A percentile compares a stretch with the other conserved stretches of the same genome.
Conservation (phyloP, 2,329 filamentous ascomycete species). For the Hypoxylon sp. region DNA sequence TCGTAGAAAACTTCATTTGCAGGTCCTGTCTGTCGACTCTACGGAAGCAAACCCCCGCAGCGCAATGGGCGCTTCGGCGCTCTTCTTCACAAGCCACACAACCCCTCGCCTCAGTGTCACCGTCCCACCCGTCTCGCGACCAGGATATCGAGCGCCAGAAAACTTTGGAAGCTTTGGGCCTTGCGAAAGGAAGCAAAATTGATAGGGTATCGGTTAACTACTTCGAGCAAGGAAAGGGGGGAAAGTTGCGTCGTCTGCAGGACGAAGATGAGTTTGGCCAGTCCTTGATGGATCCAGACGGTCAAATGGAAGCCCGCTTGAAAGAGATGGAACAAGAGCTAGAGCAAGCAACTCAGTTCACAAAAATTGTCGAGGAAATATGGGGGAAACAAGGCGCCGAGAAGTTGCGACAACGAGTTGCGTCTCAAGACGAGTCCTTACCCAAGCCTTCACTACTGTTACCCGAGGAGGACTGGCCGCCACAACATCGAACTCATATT, state of each 20-base stretch:
- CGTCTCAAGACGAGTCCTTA: conserved; percentile 32
- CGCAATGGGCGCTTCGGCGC: conserved; percentile 50
- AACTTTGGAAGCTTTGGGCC: conserved; percentile 50
- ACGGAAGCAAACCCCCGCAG: conserved; percentile 42
- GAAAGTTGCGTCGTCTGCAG: conserved; percentile 58
- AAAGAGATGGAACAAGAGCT: conserved; percentile 59
- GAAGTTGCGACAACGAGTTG: conserved; percentile 50
- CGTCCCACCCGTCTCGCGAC: conserved; percentile 42
- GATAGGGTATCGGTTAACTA: conserved; percentile 58
- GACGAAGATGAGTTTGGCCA: conserved; percentile 60
- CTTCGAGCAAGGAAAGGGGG: conserved; percentile 64
- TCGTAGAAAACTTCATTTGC: conserved; percentile 54
- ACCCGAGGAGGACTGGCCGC: conserved; percentile 36
- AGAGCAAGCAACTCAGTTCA: conserved; percentile 46
- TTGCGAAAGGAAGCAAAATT: conserved; percentile 47
- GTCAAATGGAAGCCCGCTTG: conserved; percentile 57
- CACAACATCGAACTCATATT: conserved; percentile 41
- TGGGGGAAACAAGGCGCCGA: conserved; percentile 53
- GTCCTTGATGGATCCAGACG: conserved; percentile 57
- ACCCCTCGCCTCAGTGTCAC: conserved; percentile 31
- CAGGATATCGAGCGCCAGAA: conserved; percentile 52
- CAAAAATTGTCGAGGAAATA: conserved; percentile 49
- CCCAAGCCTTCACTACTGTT: conserved; percentile 28
- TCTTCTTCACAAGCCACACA: conserved; percentile 48
- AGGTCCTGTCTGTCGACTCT: conserved; percentile 51